Evolutionary conservation across 345 rosid species (phyloP), one percentile per base, ranked within the genome.

Genomic region (Lepidium aucheri): DNA sequence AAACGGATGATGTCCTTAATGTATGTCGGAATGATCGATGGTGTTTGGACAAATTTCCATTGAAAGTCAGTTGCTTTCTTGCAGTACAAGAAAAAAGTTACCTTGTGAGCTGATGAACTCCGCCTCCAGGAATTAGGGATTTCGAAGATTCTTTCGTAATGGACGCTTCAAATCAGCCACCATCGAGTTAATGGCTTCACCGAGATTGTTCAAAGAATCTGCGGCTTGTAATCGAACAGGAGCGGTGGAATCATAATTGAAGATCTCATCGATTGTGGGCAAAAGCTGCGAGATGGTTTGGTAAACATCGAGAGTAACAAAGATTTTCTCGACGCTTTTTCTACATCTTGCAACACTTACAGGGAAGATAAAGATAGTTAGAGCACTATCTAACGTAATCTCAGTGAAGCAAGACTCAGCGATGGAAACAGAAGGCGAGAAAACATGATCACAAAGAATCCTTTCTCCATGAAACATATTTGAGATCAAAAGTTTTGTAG

Each of bases 381-480:
- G 56, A n/a, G 95, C 96, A 6, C 85, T 86, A 39, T 86, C 95
- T 70, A 76, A 66, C n/a, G 87, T 82, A 30, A 94, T 82, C 15
- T 91, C 89, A 4, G 81, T 6, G 75, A 90, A 90, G 55, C 86
- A 79, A 18, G 96, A 80, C 57, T 85, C 95, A n/a, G 76, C 82
- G 22, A 81, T 78, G 10, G 83, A 65, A 14, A 65, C 75, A 4
- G 84, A 89, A 16, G 76, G 44, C 2, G 84, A 73, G 51, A 93
- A 93, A 9, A 93, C 90, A 11, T 77, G 50, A 34, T 93, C 97
- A 32, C 86, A 83, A 9, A 93, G 78, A 33, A 86, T 70, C 8
- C 90, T 53, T 74, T 93, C 98, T 0, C 92, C 88, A 6, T 20
- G 33, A 11, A 90, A 88, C 36, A 93, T 42, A 0, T 83, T 78